Evolutionary conservation across 495 filamentous ascomycete genomes (phyloP), one percentile per base, ranked within the genome.

Genomic region (Podospora tetraspora): DNA sequence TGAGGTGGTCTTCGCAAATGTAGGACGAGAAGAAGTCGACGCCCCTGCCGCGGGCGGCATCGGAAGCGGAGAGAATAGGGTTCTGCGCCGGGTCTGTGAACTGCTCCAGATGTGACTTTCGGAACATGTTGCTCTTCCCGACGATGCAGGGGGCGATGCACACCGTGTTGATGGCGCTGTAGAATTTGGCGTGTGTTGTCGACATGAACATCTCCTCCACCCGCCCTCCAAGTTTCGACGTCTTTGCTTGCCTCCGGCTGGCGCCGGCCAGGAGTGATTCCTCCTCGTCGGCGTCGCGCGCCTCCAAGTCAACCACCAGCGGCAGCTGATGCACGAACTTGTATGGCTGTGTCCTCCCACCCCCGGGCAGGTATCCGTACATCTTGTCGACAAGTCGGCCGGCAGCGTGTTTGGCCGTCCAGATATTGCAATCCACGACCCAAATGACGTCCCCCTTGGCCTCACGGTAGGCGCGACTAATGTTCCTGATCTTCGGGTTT

Each of bases 81-180:
- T 81, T 85, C 57, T 63, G 83, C 22, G 73, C 71, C 10, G 80
- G 84, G 61, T 82, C 75, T n/a, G 94, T 97, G 22, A 96, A 84
- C 67, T 85, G 85, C 74, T 92, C 85, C 27, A 99, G 87, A 73
- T 99, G 94, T 0, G 93, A 94, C 61, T 89, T 90, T 29, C 95
- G 91, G 82, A 98, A 98, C 91, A 99, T 96, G 79, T 95, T 98
- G 64, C 92, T 96, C 80, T 99, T 99, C 27, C 95, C 95, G 7
- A 98, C 91, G 65, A 96, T 92, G 78, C 96, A 98, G 7, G 96
- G 94, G 0, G 95, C 94, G 67, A 98, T 81, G 21, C 89, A 83
- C 25, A 97, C 91, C 7, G 93, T 93, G 81, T 97, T 97, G 84
- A 98, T 98, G 66, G 94, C 95, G 23, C 90, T 91, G 81, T 99